Evolutionary conservation across 2,329 filamentous ascomycete species (phyloP), one percentile per base, ranked within the genome.

Genomic region (Colletotrichum agaves): DNA sequence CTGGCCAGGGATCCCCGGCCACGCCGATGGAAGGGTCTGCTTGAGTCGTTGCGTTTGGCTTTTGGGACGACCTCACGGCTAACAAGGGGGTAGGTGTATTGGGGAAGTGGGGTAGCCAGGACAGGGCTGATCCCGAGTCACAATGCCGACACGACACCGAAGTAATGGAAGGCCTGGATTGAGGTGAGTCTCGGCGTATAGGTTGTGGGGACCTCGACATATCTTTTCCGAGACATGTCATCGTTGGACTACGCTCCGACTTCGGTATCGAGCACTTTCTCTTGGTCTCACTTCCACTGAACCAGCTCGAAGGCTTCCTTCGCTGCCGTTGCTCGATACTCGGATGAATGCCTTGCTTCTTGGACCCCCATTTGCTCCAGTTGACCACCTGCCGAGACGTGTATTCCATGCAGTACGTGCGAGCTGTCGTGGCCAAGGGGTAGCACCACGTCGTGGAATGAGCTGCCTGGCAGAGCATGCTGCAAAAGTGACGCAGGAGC

Each of bases 181-280:
- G 2, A 17, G 31, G n/a, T 52, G 21, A 52, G 27, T 37, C 0
- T 2, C 15, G 0, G 13, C 0, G 10, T 11, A n/a, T 17, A 2
- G 6, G 7, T 0, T 52, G 27, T 17, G 0, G 7, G n/a, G 37
- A 0, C 52, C n/a, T 43, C 35, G 0, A 15, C 17, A 19, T 5
- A 56, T 35, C 52, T 56, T 56, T 19, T 56, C 52, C n/a, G 2
- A 56, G 52, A 33, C 41, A 56, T 1, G 13, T 19, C 19, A 56
- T 11, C 6, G 21, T 11, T 11, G 17, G 0, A n/a, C 35, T 56
- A 23, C 37, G 15, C 12, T 43, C 33, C 10, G 19, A 27, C 2
- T 12, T 19, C 5, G 35, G 37, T 6, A 12, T 27, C 0, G 52
- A 56, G 35, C 13, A 43, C 37, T 12, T 56, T 19, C 12, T 56